A percentile compares a stretch with the other conserved stretches of the same genome.
Conservation (phyloP, 1,139 yeast genomes). For the Suhomyces panamericanus region DNA sequence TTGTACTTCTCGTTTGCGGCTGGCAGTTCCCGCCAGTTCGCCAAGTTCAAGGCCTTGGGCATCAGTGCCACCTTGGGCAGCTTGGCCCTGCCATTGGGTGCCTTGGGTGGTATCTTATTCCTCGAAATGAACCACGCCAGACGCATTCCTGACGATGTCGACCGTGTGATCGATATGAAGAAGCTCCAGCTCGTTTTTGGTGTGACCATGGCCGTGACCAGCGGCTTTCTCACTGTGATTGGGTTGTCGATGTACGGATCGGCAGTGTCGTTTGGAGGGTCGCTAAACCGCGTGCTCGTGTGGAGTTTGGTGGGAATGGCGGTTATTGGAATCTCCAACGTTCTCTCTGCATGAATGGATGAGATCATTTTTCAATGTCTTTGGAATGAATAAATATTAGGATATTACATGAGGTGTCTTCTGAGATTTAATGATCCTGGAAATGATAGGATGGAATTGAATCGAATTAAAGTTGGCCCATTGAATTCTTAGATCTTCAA, state of each 20-base stretch:
- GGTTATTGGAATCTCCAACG: constrained; percentile 34
- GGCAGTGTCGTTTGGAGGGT: constrained; percentile 70
- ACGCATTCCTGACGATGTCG: constrained; percentile 22
- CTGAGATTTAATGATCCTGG: too few species aligned
- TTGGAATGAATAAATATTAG: too few species aligned
- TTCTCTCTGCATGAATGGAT: constrained; percentile 13
- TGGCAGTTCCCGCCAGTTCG: constrained; percentile 20
- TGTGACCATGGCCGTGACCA: constrained; percentile 64
- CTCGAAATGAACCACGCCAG: constrained; percentile 39
- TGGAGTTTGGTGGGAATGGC: constrained; percentile 54
- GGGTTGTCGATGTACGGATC: constrained; percentile 85
- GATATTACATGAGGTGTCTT: too few species aligned
- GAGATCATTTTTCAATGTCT: too few species aligned
- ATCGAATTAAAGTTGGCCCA: too few species aligned
- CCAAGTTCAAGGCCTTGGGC: constrained; percentile 62
- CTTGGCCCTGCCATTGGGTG: constrained; percentile 87
- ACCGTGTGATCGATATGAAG: constrained; percentile 27
- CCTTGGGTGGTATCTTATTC: constrained; percentile 64
- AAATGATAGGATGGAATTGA: too few species aligned
- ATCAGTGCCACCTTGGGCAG: constrained; percentile 76
- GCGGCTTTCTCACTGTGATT: constrained; percentile 81
- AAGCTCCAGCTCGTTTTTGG: constrained; percentile 56
- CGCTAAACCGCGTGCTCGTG: constrained; percentile 49
- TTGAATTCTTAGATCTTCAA: too few species aligned
- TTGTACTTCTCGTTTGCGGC: constrained; percentile 63